Evolutionary conservation across 1,284 basidiomycete species (phyloP), one percentile per base, ranked within the genome.

Genomic region (Marasmius oreades): DNA sequence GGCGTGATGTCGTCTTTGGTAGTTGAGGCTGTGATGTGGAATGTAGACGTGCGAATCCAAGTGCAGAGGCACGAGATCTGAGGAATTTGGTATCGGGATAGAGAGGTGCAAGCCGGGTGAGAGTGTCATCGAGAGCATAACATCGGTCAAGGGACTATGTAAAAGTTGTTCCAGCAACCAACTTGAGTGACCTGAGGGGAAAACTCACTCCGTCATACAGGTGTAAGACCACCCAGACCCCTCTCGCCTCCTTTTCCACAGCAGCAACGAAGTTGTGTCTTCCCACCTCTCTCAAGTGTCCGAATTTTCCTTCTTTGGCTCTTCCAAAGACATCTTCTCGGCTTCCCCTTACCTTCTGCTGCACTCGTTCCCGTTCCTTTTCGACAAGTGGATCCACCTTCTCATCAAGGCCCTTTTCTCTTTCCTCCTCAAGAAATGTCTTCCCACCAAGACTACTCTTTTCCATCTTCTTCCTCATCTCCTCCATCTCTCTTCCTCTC

Each of bases 271-370:
- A 94, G 23, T 88, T 87, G 57, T 81, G 77, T 59, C 83, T 70
- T 0, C 90, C 91, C 3, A 94, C 88, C 68, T 94, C 92, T 45
- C 92, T 73, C 61, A 94, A 66, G 69, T 93, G 89, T 0, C 92
- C 92, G 70, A 92, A 93, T 58, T 75, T 70, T 1, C 86, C 84
- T 57, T 77, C 73, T 63, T 76, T 75, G 53, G 68, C 69, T 28
- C 74, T 67, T 1, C 81, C 81, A 58, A 80, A 75, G 20, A 79
- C 63, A 65, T 80, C 77, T 46, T 64, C 67, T 34, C 64, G 65
- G 48, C 66, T 65, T 45, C 61, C 64, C 56, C 64, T 59, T n/a
- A 59, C 59, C 58, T 65, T 70, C n/a, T n/a, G n/a, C n/a, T n/a
- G n/a, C n/a, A n/a, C n/a, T 56, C 58, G 61, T 50, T 73, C 73